These are phyloP conservation scores for Scedosporium dehoogii DNA, from an alignment of 2,329 filamentous ascomycete species.

Conservation along the genomic window DNA sequence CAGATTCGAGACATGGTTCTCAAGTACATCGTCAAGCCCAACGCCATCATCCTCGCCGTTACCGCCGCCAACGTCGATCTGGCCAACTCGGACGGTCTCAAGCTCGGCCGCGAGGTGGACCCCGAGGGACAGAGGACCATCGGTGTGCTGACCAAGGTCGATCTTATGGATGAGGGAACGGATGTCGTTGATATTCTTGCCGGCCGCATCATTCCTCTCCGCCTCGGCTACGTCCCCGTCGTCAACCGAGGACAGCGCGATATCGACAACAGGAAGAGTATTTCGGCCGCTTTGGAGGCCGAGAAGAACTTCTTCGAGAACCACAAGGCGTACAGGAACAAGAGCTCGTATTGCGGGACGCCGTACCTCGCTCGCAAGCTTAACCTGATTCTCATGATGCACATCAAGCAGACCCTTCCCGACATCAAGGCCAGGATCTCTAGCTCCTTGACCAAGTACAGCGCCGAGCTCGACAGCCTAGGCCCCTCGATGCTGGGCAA, in stretches of 20 bases:
- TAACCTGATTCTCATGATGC: conserved; percentile 99
- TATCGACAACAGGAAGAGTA: conserved; percentile 96
- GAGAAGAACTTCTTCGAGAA: conserved; percentile 98
- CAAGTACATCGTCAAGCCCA: conserved; percentile 97
- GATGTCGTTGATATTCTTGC: conserved; percentile 98
- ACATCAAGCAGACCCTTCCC: conserved; percentile 98
- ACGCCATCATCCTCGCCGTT: conserved; percentile 94
- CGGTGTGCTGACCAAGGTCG: conserved; percentile 96
- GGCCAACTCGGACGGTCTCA: conserved; percentile 95
- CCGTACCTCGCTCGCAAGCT: conserved; percentile 94
- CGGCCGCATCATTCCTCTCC: conserved; percentile 89
- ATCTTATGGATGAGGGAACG: conserved; percentile 97
- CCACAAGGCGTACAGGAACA: conserved; percentile 97
- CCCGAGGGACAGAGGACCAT: conserved; percentile 96
- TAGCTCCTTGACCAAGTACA: conserved; percentile 89
- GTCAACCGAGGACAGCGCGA: conserved; percentile 97
- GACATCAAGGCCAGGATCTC: conserved; percentile 97
- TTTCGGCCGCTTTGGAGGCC: conserved; percentile 79
- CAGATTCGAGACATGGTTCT: conserved; percentile 98
- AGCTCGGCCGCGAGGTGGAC: conserved; percentile 92
- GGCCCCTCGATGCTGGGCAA: conserved; percentile 95
- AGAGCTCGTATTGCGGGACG: conserved; percentile 96
- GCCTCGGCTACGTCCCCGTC: conserved; percentile 91
- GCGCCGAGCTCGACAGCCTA: conserved; percentile 66
- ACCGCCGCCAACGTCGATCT: conserved; percentile 96